A percentile compares a stretch with the other conserved stretches of the same genome.
These are phyloP conservation scores for Diaporthe amygdali DNA, from an alignment of 2,329 filamentous ascomycete species.

Conservation along the genomic window DNA sequence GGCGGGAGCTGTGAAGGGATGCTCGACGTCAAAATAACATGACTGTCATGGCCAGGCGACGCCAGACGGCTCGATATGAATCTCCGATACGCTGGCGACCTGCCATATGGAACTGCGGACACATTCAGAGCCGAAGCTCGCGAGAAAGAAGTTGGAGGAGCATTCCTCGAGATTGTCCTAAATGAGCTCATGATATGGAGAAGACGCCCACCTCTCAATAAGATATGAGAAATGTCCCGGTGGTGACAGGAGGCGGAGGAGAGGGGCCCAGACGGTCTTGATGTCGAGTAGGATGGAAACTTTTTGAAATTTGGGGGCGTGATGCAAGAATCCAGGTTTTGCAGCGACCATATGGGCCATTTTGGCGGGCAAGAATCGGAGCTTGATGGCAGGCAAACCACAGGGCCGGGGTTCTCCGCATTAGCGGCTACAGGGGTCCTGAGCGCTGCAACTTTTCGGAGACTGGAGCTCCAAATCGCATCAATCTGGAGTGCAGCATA, in stretches of 20 bases:
- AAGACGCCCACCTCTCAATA: conserved; percentile 31
- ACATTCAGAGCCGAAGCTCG: conserved; percentile 44
- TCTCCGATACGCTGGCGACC: conserved; percentile 54
- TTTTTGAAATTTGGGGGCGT: conserved; percentile 22
- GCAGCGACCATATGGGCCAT: conserved; percentile 1
- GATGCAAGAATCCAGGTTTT: conserved; percentile 21
- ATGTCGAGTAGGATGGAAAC: neutral
- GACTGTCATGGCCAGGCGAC: conserved; percentile 35
- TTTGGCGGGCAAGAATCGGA: conserved; percentile 22
- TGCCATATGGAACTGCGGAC: conserved; percentile 43
- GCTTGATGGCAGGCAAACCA: conserved; percentile 22
- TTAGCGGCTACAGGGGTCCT: conserved; percentile 20
- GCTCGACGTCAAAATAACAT: conserved; percentile 33
- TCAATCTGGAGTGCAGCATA: neutral
- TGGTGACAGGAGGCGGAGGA: conserved; percentile 6
- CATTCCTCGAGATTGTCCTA: conserved; percentile 46
- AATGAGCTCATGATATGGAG: conserved; percentile 51
- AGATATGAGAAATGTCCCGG: neutral
- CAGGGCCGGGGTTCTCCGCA: conserved; percentile 1
- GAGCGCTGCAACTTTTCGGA: neutral
- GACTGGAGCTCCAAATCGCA: neutral
- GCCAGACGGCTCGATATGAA: conserved; percentile 41
- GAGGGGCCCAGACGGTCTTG: neutral
- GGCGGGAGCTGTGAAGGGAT: conserved; percentile 39
- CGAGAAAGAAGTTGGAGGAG: conserved; percentile 46